Evolutionary conservation across 2,329 filamentous ascomycete species (phyloP), one percentile per base, ranked within the genome.

Genomic region (Paecilomyces sp.): DNA sequence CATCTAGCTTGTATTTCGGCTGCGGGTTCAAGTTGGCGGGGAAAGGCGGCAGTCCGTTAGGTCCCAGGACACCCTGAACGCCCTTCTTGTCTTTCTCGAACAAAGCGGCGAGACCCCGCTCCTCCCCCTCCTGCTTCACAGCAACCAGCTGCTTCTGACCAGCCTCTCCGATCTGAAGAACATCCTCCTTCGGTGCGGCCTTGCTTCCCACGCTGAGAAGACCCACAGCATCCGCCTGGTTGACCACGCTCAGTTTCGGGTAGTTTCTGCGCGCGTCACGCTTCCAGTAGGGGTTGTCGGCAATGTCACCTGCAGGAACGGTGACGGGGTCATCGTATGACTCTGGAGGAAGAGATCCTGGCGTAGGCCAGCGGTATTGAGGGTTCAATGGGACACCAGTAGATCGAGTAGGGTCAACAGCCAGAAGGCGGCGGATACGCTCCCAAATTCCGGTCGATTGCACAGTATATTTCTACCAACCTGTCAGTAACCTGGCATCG

Each of bases 261-360:
- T 97, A 97, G 69, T 83, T 83, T 69, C 94, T 85, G 68, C 94
- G 89, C 62, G 81, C 76, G 72, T 99, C 94, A 70, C 94, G 92
- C 83, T 96, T 95, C 91, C 92, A 99, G 81, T 97, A 96, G 41
- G 91, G 86, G 79, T 96, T 96, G 75, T 93, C 90, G 69, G 91
- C 91, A 68, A 96, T 87, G 74, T 96, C 91, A 66, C 84, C 90
- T 1, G 91, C 90, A n/a, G 91, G 91, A 0, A 88, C 61, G 13
- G 91, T 95, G 61, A 93, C 89, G 24, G 90, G 90, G 74, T 96
- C 91, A 74, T 90, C 85, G 80, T 93, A 94, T 61, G 76, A 76
- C 60, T 83, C 78, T 36, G 91, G 90, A 69, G 91, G 87, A 69
- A 85, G 80, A 66, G 80, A 82, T 65, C 89, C 91, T 9, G 89